phyloP scores from a whole-genome alignment of 1,284 basidiomycete genomes.

The Termitomyces sp. region DNA sequence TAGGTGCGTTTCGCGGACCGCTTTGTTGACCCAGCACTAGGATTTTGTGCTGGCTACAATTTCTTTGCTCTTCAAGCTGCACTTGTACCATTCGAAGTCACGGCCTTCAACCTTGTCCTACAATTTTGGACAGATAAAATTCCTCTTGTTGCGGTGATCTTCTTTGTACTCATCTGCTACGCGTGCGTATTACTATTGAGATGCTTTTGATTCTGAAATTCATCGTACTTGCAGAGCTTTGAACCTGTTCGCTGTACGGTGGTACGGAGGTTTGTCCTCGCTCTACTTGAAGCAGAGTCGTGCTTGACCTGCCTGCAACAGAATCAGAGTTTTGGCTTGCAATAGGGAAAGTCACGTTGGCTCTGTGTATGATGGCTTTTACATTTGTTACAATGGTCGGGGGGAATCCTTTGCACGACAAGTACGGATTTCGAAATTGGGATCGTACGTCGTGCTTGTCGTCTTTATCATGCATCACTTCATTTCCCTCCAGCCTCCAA shows the following conservation, averaged over 20 bases:
- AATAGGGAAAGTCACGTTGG: constrained; percentile 50
- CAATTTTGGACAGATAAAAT: constrained; percentile 49
- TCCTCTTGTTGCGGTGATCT: constrained; percentile 37
- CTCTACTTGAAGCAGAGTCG: neutral
- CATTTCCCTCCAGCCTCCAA: constrained; percentile 26
- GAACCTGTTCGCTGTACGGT: constrained; percentile 42
- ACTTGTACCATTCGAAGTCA: constrained; percentile 43
- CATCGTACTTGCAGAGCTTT: constrained; percentile 27
- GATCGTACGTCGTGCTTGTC: constrained; percentile 30
- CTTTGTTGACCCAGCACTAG: constrained; percentile 45
- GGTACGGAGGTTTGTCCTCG: constrained; percentile 41
- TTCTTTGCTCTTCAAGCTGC: constrained; percentile 43
- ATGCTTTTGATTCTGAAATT: neutral
- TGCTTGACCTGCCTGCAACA: constrained; percentile 14
- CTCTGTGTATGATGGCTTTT: constrained; percentile 55
- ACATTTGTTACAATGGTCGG: constrained; percentile 63
- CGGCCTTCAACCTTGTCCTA: constrained; percentile 42
- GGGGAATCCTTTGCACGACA: constrained; percentile 59
- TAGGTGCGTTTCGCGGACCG: constrained; percentile 43
- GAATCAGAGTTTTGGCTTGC: constrained; percentile 60
- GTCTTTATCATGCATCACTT: neutral
- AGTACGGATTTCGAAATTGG: constrained; percentile 60
- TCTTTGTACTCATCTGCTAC: constrained; percentile 34
- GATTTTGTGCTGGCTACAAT: constrained; percentile 42
- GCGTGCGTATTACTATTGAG: constrained; percentile 26